Percentiles rank a stretch among this genome's conserved stretches.
phyloP scores from a whole-genome alignment of 257 asterid genomes.

The Penstemon barbatus region DNA sequence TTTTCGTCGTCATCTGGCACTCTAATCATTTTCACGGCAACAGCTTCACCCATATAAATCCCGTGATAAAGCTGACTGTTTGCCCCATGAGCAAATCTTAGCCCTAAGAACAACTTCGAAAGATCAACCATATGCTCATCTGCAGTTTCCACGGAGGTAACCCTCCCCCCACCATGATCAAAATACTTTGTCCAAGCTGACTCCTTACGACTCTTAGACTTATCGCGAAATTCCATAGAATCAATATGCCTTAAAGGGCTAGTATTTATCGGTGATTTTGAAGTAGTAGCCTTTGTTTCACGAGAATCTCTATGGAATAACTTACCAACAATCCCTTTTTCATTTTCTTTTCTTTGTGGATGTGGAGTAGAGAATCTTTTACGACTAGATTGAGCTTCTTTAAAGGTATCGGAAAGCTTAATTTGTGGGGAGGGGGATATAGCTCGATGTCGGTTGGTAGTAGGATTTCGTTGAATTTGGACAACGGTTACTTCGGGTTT shows the following conservation, averaged over 20 bases:
- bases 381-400: slow-evolving; percentile 67
- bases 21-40: slow-evolving; percentile 61
- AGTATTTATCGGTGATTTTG: slow-evolving; percentile 35
- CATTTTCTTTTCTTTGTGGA: slow-evolving; percentile 47
- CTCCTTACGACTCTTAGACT: slow-evolving; percentile 52
- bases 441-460: slow-evolving; percentile 56
- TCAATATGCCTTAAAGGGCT: slow-evolving; percentile 52
- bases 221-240: slow-evolving; percentile 48
- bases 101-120: slow-evolving; percentile 57
- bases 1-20: slow-evolving; percentile 71
- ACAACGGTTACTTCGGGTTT: slow-evolving; percentile 43
- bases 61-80: slow-evolving; percentile 73
- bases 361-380: slow-evolving; percentile 66
- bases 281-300: slow-evolving; percentile 30
- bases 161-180: slow-evolving; percentile 71
- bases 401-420: slow-evolving; percentile 64
- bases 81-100: slow-evolving; percentile 65
- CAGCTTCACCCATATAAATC: slow-evolving; percentile 54
- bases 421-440: slow-evolving; percentile 68
- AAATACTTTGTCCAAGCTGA: slow-evolving; percentile 66
- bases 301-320: slow-evolving; percentile 33
- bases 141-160: slow-evolving; percentile 54
- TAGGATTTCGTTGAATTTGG: slow-evolving; percentile 45
- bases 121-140: slow-evolving; percentile 58
- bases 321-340: slow-evolving; percentile 43